Percentiles rank a stretch among this genome's conserved stretches.
Evolutionary conservation across 1,139 yeast genomes (phyloP).

Genomic region (Williopsis jadinii): DNA sequence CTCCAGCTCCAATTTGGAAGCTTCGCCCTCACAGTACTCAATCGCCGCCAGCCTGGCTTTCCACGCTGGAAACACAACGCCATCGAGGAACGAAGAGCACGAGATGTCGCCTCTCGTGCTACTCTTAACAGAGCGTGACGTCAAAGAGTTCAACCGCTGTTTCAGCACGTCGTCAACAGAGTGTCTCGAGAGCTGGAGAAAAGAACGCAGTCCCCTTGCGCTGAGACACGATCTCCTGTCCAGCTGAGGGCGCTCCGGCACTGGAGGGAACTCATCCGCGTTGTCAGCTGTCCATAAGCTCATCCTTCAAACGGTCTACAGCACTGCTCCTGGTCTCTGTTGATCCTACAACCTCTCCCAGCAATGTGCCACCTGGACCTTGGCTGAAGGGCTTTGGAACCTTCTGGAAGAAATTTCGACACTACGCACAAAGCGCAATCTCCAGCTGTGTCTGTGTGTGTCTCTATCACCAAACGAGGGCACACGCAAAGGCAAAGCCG

Average conservation of each 20-base stretch:
- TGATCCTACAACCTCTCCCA: neutral
- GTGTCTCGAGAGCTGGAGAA: constrained; percentile 33
- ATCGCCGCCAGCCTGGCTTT: constrained; percentile 29
- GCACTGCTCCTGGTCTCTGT: too few species aligned
- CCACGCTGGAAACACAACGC: constrained; percentile 38
- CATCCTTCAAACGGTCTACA: constrained; percentile 6
- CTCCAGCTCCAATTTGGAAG: constrained; percentile 5
- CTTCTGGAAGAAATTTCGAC: too few species aligned
- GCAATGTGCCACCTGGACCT: neutral
- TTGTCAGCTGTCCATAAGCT: constrained; percentile 17
- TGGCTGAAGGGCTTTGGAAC: too few species aligned
- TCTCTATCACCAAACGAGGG: too few species aligned
- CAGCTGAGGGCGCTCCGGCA: constrained; percentile 11
- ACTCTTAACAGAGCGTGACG: constrained; percentile 3
- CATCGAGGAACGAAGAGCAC: constrained; percentile 28
- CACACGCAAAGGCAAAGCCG: too few species aligned
- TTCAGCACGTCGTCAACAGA: constrained; percentile 37
- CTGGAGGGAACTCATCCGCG: constrained; percentile 12
- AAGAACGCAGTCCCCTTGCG: constrained; percentile 33
- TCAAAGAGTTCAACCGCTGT: constrained; percentile 30
- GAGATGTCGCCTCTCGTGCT: constrained; percentile 2
- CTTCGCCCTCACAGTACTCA: constrained; percentile 27
- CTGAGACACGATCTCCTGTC: constrained; percentile 31
- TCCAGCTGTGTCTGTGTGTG: too few species aligned
- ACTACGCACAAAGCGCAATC: too few species aligned